Evolutionary conservation across 192 early-diverging fungal genomes (phyloP).

Genomic region (Mycoemilia scoparia): DNA sequence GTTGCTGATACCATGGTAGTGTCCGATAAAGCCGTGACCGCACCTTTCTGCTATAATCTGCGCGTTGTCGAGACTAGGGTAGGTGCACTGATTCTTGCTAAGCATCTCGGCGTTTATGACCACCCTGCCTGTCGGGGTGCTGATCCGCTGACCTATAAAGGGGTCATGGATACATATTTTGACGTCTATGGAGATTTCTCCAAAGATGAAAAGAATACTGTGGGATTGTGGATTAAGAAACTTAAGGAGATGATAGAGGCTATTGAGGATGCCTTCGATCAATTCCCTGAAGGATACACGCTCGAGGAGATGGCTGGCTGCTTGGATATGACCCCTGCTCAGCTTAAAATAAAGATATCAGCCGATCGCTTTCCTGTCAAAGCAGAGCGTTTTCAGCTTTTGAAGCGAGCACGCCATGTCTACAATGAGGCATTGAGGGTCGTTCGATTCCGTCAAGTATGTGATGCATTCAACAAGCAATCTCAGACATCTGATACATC

Average conservation of each 20-base stretch:
- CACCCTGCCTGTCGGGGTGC: constrained; percentile 30
- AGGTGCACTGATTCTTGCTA: constrained; percentile 45
- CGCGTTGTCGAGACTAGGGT: constrained; percentile 82
- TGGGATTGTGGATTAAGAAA: constrained; percentile 14
- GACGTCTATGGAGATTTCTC: not conserved
- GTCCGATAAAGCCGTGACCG: constrained; percentile 73
- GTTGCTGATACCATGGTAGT: constrained; percentile 77
- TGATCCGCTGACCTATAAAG: constrained; percentile 35
- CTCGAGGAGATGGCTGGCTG: constrained; percentile 14
- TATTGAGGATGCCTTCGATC: constrained; percentile 4
- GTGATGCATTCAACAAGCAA: constrained; percentile 3
- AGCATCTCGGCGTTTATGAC: constrained; percentile 24
- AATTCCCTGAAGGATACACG: constrained; percentile 12
- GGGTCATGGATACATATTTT: constrained; percentile 22
- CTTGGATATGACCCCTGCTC: constrained; percentile 17
- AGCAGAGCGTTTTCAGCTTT: constrained; percentile 49
- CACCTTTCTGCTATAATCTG: constrained; percentile 77
- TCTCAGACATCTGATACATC: constrained; percentile 3
- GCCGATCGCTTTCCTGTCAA: constrained; percentile 36
- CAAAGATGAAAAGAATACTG: not conserved
- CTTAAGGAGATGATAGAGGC: constrained; percentile 9
- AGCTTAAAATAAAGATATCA: constrained; percentile 28
- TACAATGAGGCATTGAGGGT: constrained; percentile 51
- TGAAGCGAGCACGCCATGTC: constrained; percentile 64
- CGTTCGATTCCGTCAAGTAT: constrained; percentile 22